Conservation (phyloP, 2,329 filamentous ascomycete genomes). For the Tolypocladium cylindrosporum region DNA sequence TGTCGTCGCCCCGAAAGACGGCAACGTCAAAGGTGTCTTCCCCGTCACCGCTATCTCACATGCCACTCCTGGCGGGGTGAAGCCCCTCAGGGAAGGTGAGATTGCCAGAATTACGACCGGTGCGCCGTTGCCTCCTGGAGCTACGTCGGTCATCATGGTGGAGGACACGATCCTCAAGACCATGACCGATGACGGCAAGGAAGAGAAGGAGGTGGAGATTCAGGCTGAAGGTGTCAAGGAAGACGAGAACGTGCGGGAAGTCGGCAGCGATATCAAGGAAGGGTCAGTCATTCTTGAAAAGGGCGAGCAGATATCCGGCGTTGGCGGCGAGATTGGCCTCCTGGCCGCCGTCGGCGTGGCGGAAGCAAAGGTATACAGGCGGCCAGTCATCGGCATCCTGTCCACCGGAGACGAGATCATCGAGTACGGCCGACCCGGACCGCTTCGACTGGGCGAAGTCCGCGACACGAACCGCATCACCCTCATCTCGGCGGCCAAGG, state of each 20-base stretch:
- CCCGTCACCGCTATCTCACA: slow-evolving; percentile 83
- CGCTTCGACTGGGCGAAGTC: slow-evolving; percentile 70
- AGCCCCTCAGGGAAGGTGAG: slow-evolving; percentile 58
- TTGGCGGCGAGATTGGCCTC: slow-evolving; percentile 85
- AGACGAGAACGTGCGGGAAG: slow-evolving; percentile 82
- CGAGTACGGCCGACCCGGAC: slow-evolving; percentile 52
- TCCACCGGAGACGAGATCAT: slow-evolving; percentile 96
- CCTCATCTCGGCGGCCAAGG: slow-evolving; percentile 64
- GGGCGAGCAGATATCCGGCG: slow-evolving; percentile 73
- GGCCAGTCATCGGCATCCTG: slow-evolving; percentile 73
- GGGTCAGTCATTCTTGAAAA: slow-evolving; percentile 61
- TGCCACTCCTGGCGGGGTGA: slow-evolving; percentile 61
- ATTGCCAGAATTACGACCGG: slow-evolving; percentile 91
- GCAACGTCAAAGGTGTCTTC: slow-evolving; percentile 66
- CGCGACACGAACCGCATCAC: slow-evolving; percentile 89
- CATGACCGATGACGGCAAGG: slow-evolving; percentile 66
- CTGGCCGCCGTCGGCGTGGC: slow-evolving; percentile 73
- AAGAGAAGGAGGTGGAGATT: slow-evolving; percentile 85
- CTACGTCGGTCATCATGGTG: slow-evolving; percentile 84
- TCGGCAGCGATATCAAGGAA: slow-evolving; percentile 75
- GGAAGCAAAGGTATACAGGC: slow-evolving; percentile 61
- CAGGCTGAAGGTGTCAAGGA: slow-evolving; percentile 63
- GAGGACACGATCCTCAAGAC: slow-evolving; percentile 77
- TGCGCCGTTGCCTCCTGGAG: slow-evolving; percentile 77
- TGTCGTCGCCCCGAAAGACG: slow-evolving; percentile 54